Conservation (phyloP, 2,329 filamentous ascomycete species). For the Aspergillus sp. region DNA sequence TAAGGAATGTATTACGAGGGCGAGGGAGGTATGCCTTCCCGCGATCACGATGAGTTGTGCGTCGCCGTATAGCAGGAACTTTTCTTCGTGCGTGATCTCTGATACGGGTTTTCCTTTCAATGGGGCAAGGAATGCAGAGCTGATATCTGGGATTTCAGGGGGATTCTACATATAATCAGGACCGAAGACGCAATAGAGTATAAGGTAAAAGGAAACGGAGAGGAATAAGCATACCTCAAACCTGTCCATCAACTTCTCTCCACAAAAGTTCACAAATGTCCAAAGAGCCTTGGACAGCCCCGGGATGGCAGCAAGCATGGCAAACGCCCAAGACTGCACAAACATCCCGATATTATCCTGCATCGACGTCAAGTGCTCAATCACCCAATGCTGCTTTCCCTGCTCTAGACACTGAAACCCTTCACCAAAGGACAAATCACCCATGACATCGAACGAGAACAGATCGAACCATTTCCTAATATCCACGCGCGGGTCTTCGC, state of each 20-base stretch:
- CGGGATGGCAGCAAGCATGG: constrained; percentile 1
- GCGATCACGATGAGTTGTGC: constrained; percentile 30
- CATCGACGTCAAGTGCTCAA: constrained; percentile 37
- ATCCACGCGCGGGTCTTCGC: constrained; percentile 30
- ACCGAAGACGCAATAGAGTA: too few relatives aligned
- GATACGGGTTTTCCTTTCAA: constrained; percentile 14
- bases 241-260: constrained; percentile 5
- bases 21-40: constrained; percentile 14
- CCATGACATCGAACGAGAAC: constrained; percentile 20
- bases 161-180: constrained; percentile 1
- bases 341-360: constrained; percentile 21
- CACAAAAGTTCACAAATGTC: constrained; percentile 9
- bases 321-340: constrained; percentile 12
- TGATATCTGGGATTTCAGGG: constrained; percentile 25
- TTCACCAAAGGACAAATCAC: constrained; percentile 14
- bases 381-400: constrained; percentile 32
- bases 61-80: constrained; percentile 28
- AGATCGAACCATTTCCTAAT: constrained; percentile 38
- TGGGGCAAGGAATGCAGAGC: constrained; percentile 25
- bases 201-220: too few relatives aligned
- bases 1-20: neutral
- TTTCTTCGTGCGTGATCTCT: constrained; percentile 16
- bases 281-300: neutral
- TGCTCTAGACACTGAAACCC: constrained; percentile 10
- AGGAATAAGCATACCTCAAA: neutral